Evolutionary conservation across 345 rosid genomes (phyloP), one percentile per base, ranked within the genome.

Genomic region (Sisymbrium irio): DNA sequence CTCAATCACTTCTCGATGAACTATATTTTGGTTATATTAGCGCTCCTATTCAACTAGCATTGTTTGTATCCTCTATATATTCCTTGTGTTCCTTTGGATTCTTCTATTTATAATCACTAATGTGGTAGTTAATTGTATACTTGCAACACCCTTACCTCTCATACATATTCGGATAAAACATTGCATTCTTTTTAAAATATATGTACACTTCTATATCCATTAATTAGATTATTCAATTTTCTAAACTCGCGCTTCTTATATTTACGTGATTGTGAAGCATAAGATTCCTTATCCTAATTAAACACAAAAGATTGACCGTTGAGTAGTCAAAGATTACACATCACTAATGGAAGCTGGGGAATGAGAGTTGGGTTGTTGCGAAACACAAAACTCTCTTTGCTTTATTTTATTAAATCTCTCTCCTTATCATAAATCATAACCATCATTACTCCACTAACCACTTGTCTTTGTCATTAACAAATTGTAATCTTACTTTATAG

Each of bases 351-450:
- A 39, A 67, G 60, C 65, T 59, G 56, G 69, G 69, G 78, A 67
- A 75, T 15, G 36, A 60, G 45, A 58, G 78, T 66, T 47, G 67
- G 62, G 67, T 67, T 74, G 67, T 67, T 74, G 45, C 46, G 74
- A 62, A 75, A 67, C 79, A 75, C 53, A 67, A 30, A 18, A 3
- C 22, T 60, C 46, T 33, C 61, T 60, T 39, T 49, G 67, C 54
- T 19, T 74, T 13, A 57, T 74, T 37, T 4, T 9, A 25, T 37
- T 37, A 36, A 37, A 44, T 44, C 50, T 59, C 18, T 42, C 13
- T 4, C 7, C 39, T 45, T 63, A 72, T 46, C 71, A 13, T 57
- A 58, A 75, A 67, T 75, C 69, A 59, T 60, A 50, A 60, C 50
- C 53, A 67, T 35, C 46, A 65, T 74, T 74, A 58, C 60, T 57